Evolutionary conservation across 129 eudicot genomes (phyloP).

Genomic region (Tagetes erecta): DNA sequence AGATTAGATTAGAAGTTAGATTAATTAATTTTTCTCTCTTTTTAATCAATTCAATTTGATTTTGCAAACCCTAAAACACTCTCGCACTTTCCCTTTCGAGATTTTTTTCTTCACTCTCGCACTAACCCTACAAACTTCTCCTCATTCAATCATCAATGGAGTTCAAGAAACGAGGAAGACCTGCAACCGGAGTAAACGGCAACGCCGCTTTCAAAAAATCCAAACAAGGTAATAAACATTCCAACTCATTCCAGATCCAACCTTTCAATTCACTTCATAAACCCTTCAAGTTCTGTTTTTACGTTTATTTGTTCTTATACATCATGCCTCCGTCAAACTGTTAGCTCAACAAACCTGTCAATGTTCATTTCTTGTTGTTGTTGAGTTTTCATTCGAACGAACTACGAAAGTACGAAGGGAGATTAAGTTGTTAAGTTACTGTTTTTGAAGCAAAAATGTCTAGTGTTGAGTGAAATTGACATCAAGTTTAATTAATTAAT

Average conservation of each 20-base stretch:
- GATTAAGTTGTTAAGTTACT: neutral
- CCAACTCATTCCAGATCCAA: constrained; percentile 31
- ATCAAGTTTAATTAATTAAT: constrained; percentile 6
- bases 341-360: neutral
- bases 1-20: too few species aligned
- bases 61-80: constrained; percentile 29
- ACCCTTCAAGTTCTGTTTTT: constrained; percentile 15
- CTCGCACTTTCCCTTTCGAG: constrained; percentile 13
- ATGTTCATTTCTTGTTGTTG: neutral
- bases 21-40: neutral
- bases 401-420: neutral
- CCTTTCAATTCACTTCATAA: constrained; percentile 21
- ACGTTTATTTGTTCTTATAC: neutral
- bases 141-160: constrained; percentile 44
- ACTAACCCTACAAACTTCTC: constrained; percentile 25
- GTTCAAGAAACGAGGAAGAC: constrained; percentile 62
- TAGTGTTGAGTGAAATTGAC: constrained; percentile 7
- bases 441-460: constrained; percentile 1
- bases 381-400: neutral
- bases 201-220: constrained; percentile 65
- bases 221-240: constrained; percentile 53
- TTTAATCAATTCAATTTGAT: constrained; percentile 6
- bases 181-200: constrained; percentile 53
- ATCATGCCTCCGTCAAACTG: neutral
- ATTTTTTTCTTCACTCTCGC: neutral